Evolutionary conservation across 106 monocot genomes (phyloP).

Genomic region (Xerophyta viscosa): DNA sequence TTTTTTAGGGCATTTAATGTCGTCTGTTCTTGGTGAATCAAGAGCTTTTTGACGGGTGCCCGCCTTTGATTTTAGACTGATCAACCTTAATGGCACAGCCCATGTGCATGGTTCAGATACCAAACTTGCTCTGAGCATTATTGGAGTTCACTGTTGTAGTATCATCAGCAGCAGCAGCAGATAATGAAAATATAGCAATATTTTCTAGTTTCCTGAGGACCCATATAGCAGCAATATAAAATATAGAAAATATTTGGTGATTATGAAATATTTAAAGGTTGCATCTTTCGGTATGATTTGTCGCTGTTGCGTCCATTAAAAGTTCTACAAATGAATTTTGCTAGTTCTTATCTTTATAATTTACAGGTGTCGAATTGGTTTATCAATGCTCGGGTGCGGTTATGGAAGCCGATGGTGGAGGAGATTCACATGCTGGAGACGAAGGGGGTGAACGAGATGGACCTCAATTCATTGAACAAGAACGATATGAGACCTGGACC

Average conservation of each 20-base stretch:
- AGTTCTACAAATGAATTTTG: too few species aligned
- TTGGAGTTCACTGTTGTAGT: background rate
- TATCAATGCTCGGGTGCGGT: constrained; percentile 48
- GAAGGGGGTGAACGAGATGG: constrained; percentile 22
- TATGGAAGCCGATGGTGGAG: constrained; percentile 63
- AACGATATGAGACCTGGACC: constrained; percentile 3
- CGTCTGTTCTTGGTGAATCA: too few species aligned
- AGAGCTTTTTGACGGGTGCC: too few species aligned
- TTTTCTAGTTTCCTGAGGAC: background rate
- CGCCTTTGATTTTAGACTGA: too few species aligned
- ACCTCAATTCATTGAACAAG: constrained; percentile 24
- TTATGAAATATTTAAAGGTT: too few species aligned
- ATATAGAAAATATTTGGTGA: too few species aligned
- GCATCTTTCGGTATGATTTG: too few species aligned
- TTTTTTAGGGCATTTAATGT: too few species aligned
- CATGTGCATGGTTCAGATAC: background rate
- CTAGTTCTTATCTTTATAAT: background rate
- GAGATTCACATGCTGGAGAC: constrained; percentile 61
- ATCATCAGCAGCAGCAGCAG: too few species aligned
- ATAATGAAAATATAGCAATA: too few species aligned
- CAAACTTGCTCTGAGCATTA: background rate
- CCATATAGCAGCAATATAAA: background rate
- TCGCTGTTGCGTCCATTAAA: too few species aligned
- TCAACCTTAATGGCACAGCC: background rate
- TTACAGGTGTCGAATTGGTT: constrained; percentile 61